Evolutionary conservation across 1,284 basidiomycete species (phyloP), one percentile per base, ranked within the genome.

Genomic region (Paramarasmius palmivorus): DNA sequence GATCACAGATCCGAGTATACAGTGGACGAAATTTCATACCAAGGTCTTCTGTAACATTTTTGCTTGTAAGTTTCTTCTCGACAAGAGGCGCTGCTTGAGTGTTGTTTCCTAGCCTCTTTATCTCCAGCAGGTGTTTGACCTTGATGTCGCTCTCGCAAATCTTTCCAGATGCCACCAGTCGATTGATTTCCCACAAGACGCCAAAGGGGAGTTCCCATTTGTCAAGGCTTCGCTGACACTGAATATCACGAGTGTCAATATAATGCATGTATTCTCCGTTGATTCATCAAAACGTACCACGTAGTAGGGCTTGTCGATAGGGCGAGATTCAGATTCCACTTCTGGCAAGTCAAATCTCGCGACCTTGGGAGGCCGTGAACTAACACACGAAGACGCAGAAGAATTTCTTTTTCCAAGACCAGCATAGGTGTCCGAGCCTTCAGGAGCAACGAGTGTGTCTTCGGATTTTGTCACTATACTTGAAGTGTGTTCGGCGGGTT

Each of bases 111-210:
- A 62, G 39, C 2, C 57, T 54, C 29, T 54, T 56, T 17, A 77
- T 59, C 34, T 58, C 55, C 35, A 64, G 59, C 2, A 76, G 52
- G 38, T 54, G 50, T 5, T 59, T 50, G 17, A 68, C 49, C 4
- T 40, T 34, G 17, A 75, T 57, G 6, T 63, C 53, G 1, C 62
- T 61, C 37, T 68, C 72, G 5, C 53, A 17, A 3, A 69, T 46
- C 15, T 57, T 57, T 3, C 57, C 56, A 5, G 57, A 57, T 15
- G 67, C 68, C 37, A 73, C 61, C 12, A 70, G 61, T 6, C 73
- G 65, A 1, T 70, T 71, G 38, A 77, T 73, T 51, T 75, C 71
- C 57, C 72, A 77, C 52, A 72, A 73, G 19, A 70, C 71, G 10
- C 75, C 74, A 53, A 68, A 73, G 8, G 68, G 64, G 8, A 76